phyloP scores from a whole-genome alignment of 371 early-diverging fungal genomes.

The Mucor plumbeus region DNA sequence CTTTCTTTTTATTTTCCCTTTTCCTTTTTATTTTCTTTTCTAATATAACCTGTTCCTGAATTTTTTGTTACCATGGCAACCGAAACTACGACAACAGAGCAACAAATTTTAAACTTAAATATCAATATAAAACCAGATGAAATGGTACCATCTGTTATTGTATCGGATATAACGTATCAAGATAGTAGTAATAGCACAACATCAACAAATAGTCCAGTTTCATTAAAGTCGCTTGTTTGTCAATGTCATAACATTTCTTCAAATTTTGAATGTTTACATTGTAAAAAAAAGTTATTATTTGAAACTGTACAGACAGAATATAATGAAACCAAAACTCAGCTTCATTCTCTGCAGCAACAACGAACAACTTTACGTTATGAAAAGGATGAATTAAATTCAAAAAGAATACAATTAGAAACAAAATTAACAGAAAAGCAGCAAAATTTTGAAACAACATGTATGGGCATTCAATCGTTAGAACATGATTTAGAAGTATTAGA shows the following conservation, averaged over 20 bases:
- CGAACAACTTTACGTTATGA: slow-evolving; percentile 5
- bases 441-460: slow-evolving; percentile 4
- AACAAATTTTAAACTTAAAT: not conserved
- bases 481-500: slow-evolving; percentile 29
- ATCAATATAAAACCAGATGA: slow-evolving; percentile 11
- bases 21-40: slow-evolving; percentile 11
- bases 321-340: slow-evolving; percentile 12
- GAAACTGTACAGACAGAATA: slow-evolving; percentile 5
- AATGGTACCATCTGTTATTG: not conserved
- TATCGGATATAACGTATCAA: slow-evolving; percentile 18
- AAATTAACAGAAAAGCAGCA: slow-evolving; percentile 5
- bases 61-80: not conserved
- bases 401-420: not conserved
- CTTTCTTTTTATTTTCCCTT: slow-evolving; percentile 5
- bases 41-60: slow-evolving; percentile 3
- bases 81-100: slow-evolving; percentile 8
- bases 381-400: slow-evolving; percentile 7
- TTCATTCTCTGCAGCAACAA: slow-evolving; percentile 6
- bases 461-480: slow-evolving; percentile 21
- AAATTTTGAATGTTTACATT: slow-evolving; percentile 11
- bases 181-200: slow-evolving; percentile 22
- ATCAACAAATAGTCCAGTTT: slow-evolving; percentile 26
- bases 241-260: slow-evolving; percentile 15
- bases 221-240: slow-evolving; percentile 12
- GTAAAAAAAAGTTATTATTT: slow-evolving; percentile 3